Evolutionary conservation across 2,329 filamentous ascomycete genomes (phyloP).

Genomic region (Elsinoe perseae): DNA sequence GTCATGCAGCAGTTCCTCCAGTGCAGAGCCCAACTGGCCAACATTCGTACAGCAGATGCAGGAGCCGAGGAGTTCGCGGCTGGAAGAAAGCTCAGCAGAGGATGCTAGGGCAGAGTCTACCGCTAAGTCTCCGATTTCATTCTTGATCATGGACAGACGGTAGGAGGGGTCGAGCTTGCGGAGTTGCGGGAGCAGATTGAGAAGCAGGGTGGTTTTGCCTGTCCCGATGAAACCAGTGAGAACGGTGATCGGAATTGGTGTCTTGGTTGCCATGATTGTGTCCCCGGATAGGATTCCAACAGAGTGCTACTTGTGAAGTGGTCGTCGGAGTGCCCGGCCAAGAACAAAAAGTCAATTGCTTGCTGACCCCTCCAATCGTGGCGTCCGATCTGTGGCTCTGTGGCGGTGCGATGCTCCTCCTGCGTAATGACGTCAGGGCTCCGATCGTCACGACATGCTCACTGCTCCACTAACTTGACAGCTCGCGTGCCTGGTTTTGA

Average conservation of each 20-base stretch:
- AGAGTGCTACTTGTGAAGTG: not conserved
- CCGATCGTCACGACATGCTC: slow-evolving; percentile 8
- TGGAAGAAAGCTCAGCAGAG: slow-evolving; percentile 74
- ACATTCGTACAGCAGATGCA: slow-evolving; percentile 99
- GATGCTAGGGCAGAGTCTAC: slow-evolving; percentile 87
- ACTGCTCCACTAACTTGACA: not conserved
- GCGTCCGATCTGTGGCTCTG: not conserved
- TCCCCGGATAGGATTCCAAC: no score
- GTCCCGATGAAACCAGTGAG: slow-evolving; percentile 93
- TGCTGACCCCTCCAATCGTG: not conserved
- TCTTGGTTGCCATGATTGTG: not conserved
- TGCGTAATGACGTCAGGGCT: slow-evolving; percentile 9
- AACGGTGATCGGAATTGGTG: slow-evolving; percentile 74
- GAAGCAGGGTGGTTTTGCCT: slow-evolving; percentile 91
- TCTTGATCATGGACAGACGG: slow-evolving; percentile 89
- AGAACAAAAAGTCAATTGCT: slow-evolving; percentile 7
- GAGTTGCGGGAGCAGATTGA: slow-evolving; percentile 89
- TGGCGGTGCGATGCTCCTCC: not conserved
- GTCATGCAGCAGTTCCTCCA: slow-evolving; percentile 60
- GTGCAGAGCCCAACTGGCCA: slow-evolving; percentile 74
- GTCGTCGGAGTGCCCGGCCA: not conserved
- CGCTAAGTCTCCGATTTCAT: slow-evolving; percentile 93
- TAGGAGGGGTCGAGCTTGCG: slow-evolving; percentile 78
- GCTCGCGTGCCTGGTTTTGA: slow-evolving; percentile 12
- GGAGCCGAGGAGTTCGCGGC: slow-evolving; percentile 87